Evolutionary conservation across 768 basidiomycete species (phyloP).

Genomic region (Peribolospora baueri): DNA sequence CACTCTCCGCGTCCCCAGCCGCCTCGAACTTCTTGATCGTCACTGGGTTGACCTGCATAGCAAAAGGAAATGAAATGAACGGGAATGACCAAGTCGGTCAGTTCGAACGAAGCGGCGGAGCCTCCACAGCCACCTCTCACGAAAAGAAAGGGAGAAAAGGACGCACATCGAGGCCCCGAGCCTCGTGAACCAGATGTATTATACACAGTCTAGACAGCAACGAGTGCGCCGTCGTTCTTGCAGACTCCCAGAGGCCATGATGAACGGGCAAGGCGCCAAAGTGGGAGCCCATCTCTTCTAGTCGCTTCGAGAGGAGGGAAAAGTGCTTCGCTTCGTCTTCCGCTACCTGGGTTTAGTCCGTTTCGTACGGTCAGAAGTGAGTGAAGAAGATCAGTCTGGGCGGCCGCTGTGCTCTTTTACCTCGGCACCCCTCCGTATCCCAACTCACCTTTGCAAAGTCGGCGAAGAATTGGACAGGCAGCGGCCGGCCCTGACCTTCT

Average conservation of each 20-base stretch:
- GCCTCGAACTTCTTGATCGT: conserved; percentile 51
- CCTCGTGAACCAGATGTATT: conserved; percentile 66
- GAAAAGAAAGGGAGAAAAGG: too few relatives aligned
- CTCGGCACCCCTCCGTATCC: not conserved
- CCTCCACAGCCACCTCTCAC: too few relatives aligned
- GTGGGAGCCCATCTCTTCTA: conserved; percentile 38
- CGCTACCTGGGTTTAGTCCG: conserved; percentile 37
- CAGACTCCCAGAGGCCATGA: conserved; percentile 57
- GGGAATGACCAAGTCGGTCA: too few relatives aligned
- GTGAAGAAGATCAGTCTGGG: conserved; percentile 25
- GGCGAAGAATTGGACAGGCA: conserved; percentile 55
- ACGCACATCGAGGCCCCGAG: conserved; percentile 47
- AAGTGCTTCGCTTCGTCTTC: conserved; percentile 72
- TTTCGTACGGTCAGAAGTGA: not conserved
- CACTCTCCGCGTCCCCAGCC: conserved; percentile 41
- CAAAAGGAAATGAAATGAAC: too few relatives aligned
- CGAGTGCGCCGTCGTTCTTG: conserved; percentile 38
- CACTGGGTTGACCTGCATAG: conserved; percentile 29
- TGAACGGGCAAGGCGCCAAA: conserved; percentile 54
- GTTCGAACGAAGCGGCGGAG: too few relatives aligned
- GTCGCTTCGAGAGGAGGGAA: conserved; percentile 38
- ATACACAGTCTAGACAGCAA: conserved; percentile 52
- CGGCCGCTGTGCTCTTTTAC: conserved; percentile 21
- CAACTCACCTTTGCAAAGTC: conserved; percentile 27
- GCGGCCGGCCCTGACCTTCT: conserved; percentile 22